Conservation (phyloP, 768 basidiomycete genomes). For the Macrolepiota albuminosa region DNA sequence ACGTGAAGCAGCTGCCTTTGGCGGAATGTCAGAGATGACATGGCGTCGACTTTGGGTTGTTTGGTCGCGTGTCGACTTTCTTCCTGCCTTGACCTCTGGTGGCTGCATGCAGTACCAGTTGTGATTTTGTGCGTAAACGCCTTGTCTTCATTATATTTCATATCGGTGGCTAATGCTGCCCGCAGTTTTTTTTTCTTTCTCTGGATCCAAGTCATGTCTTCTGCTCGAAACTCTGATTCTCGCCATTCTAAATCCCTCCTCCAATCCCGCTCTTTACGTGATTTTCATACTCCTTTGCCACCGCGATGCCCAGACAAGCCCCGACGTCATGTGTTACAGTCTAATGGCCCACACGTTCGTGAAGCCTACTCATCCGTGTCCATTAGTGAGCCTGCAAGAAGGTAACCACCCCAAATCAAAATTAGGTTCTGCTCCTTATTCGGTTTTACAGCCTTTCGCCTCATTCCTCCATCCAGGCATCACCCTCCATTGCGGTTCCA, state of each 20-base stretch:
- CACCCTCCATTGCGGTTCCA: conserved; percentile 7
- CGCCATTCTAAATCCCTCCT: conserved; percentile 9
- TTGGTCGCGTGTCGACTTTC: conserved; percentile 10
- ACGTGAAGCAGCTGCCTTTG: background rate
- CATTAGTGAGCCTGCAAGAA: conserved; percentile 2
- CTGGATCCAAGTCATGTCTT: conserved; percentile 15
- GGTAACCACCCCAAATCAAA: conserved; percentile 2
- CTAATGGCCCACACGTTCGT: conserved; percentile 1
- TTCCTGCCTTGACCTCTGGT: conserved; percentile 6
- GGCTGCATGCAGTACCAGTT: conserved; percentile 9
- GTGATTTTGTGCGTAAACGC: conserved; percentile 2
- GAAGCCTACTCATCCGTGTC: background rate
- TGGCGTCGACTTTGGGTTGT: conserved; percentile 11
- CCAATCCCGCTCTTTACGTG: conserved; percentile 14
- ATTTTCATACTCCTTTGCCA: conserved; percentile 10
- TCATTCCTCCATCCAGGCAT: conserved; percentile 1
- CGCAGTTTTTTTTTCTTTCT: conserved; percentile 7
- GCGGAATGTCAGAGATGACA: background rate
- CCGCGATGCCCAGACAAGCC: conserved; percentile 9
- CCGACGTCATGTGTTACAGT: conserved; percentile 6
- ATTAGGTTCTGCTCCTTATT: background rate
- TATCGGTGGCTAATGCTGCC: background rate
- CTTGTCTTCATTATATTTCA: background rate
- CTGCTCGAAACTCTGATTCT: conserved; percentile 8
- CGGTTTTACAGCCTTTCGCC: conserved; percentile 2